Conservation (phyloP, 164 flowering plant genomes). For the Nymphaea thermarum region DNA sequence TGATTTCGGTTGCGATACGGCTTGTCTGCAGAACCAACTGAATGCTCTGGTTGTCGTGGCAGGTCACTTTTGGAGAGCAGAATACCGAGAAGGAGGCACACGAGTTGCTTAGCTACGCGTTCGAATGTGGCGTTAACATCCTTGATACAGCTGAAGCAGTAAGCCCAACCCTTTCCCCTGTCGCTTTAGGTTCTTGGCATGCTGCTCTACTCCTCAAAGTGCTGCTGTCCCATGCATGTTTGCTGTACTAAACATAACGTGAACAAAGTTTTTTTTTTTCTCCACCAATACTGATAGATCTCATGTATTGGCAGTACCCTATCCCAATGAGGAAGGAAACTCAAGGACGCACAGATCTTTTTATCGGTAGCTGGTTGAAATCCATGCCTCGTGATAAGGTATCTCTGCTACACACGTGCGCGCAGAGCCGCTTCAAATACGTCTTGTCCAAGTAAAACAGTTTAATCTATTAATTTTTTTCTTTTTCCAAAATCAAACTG, state of each 20-base stretch:
- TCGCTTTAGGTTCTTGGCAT: background rate
- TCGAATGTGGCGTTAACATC: conserved; percentile 69
- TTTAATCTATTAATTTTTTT: no score
- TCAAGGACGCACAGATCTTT: conserved; percentile 83
- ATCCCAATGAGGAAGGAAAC: conserved; percentile 80
- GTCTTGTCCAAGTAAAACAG: no score
- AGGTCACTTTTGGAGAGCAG: conserved; percentile 98
- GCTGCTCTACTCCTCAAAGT: no score
- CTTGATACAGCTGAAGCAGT: conserved; percentile 81
- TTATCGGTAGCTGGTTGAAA: conserved; percentile 75
- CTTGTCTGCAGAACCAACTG: no score
- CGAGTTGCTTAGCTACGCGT: conserved; percentile 66
- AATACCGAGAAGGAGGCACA: conserved; percentile 94
- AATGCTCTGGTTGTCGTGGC: background rate
- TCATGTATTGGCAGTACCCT: conserved; percentile 52
- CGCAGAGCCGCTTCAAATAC: background rate
- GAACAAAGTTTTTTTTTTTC: no score
- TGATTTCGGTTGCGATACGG: no score
- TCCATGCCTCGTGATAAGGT: conserved; percentile 88
- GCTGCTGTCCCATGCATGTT: no score
- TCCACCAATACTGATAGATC: background rate
- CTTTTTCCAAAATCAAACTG: no score
- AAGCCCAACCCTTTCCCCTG: conserved; percentile 5
- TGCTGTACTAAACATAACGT: no score
- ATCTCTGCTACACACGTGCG: no score